Percentiles rank a stretch among this genome's conserved stretches.
Conservation (phyloP, 345 rosid genomes). For the Lenwebbia sp. region DNA sequence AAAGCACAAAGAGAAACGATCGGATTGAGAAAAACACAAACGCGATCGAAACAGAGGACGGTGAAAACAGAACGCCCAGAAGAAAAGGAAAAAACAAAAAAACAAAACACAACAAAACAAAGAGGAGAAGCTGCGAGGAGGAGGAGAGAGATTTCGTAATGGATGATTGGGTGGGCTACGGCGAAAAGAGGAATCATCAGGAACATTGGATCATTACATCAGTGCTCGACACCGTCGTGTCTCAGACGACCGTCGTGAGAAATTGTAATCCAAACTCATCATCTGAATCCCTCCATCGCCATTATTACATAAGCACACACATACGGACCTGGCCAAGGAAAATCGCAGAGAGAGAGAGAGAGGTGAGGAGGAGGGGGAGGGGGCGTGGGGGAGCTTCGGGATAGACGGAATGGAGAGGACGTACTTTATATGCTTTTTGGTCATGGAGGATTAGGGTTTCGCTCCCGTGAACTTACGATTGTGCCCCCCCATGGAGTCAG, state of each 20-base stretch:
- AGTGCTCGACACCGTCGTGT: constrained; percentile 14
- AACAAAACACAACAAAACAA: too few relatives aligned
- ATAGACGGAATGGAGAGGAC: neutral
- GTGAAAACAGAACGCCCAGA: neutral
- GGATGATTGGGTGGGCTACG: neutral
- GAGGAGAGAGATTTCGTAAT: neutral
- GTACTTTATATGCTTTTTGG: neutral
- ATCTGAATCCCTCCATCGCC: constrained; percentile 13
- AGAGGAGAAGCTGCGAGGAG: too few relatives aligned
- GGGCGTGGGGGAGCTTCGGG: too few relatives aligned
- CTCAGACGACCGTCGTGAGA: constrained; percentile 89
- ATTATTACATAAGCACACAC: neutral
- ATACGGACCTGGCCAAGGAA: too few relatives aligned
- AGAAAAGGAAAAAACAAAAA: neutral
- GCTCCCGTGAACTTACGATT: neutral
- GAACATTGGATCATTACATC: constrained; percentile 30
- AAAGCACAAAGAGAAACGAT: neutral
- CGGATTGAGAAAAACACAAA: neutral
- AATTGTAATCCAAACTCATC: constrained; percentile 38
- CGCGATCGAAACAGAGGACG: neutral
- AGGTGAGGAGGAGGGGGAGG: neutral
- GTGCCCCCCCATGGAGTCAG: neutral
- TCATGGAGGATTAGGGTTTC: neutral
- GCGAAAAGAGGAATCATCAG: constrained; percentile 19
- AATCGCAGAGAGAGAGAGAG: too few relatives aligned